Evolutionary conservation across 1,284 basidiomycete genomes (phyloP).

Genomic region (Ceratobasidium sp.): DNA sequence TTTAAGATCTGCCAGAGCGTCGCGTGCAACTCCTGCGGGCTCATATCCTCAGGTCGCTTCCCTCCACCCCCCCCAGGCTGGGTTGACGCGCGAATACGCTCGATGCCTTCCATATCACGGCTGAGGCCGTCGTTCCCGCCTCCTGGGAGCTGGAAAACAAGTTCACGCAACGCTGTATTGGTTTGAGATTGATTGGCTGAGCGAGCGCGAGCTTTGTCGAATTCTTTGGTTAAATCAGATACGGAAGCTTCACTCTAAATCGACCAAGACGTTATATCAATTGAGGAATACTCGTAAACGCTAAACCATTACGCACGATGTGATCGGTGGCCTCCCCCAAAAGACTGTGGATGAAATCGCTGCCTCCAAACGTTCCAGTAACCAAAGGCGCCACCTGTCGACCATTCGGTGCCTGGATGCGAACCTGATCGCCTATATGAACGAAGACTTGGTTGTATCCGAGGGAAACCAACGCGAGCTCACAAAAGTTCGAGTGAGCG

Average conservation of each 20-base stretch:
- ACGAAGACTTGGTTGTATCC: constrained; percentile 85
- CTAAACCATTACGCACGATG: constrained; percentile 63
- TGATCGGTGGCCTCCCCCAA: constrained; percentile 79
- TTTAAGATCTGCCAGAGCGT: constrained; percentile 88
- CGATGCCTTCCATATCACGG: constrained; percentile 82
- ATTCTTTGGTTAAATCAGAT: constrained; percentile 85
- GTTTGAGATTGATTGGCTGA: constrained; percentile 66
- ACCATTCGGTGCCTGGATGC: constrained; percentile 83
- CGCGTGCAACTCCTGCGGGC: constrained; percentile 87
- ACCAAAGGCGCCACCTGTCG: constrained; percentile 84
- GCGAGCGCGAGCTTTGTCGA: constrained; percentile 69
- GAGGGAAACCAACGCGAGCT: constrained; percentile 80
- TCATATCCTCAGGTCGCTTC: constrained; percentile 83
- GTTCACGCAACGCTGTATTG: constrained; percentile 54
- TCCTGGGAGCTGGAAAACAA: constrained; percentile 71
- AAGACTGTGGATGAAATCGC: constrained; percentile 86
- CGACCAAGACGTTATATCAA: neutral
- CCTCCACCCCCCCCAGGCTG: constrained; percentile 64
- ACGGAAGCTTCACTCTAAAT: constrained; percentile 80
- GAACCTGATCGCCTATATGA: constrained; percentile 89
- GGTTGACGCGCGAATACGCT: constrained; percentile 70
- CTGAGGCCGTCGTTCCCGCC: constrained; percentile 70
- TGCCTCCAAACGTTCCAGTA: constrained; percentile 90
- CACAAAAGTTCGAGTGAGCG: constrained; percentile 92
- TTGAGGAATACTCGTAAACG: neutral